Evolutionary conservation across 2,329 filamentous ascomycete genomes (phyloP), one percentile per base, ranked within the genome.

Genomic region (Colletotrichum aenigma): DNA sequence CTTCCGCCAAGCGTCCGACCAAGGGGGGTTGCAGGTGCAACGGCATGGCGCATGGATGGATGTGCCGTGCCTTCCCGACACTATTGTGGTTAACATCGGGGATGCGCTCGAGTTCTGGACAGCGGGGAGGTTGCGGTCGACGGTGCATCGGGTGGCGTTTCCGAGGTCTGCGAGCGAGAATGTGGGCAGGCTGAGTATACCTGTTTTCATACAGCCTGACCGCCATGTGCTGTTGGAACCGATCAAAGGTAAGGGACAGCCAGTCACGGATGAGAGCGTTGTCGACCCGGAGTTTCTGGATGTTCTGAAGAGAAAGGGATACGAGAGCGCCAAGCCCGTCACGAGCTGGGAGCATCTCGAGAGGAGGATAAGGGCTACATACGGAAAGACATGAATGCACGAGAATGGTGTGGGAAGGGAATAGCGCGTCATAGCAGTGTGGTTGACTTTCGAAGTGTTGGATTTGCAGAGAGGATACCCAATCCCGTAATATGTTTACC

Each of bases 91-190:
- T 92, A 86, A 97, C 87, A 91, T 96, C 85, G 85, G 94, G 84
- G 87, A 93, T 82, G 81, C 94, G 81, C 86, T 93, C 76, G 94
- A 92, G 36, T 97, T 97, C 83, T 98, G 96, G 96, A 98, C 97
- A 1, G 93, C 94, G 77, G 96, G 96, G 0, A 85, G 98, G 64
- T 88, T 98, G 76, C 94, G 95, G 79, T 96, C 93, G 78, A 98
- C 96, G 0, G 92, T 98, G 7, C 97, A 98, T 82, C 89, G 96
- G 7, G 97, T 98, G 28, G 92, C 96, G 0, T 97, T 98, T 78
- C 85, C 88, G 15, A 26, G 76, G 21, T 69, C 65, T 2, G 71
- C 67, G 8, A 65, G 69, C 3, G 76, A 77, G 68, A 77, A 77
- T 16, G 76, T 77, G 1, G 75, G 67, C 2, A 32, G 76, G 55